Base-by-base conservation (phyloP, 2,329 filamentous ascomycete species). In the Pleurostoma richardsiae region DNA sequence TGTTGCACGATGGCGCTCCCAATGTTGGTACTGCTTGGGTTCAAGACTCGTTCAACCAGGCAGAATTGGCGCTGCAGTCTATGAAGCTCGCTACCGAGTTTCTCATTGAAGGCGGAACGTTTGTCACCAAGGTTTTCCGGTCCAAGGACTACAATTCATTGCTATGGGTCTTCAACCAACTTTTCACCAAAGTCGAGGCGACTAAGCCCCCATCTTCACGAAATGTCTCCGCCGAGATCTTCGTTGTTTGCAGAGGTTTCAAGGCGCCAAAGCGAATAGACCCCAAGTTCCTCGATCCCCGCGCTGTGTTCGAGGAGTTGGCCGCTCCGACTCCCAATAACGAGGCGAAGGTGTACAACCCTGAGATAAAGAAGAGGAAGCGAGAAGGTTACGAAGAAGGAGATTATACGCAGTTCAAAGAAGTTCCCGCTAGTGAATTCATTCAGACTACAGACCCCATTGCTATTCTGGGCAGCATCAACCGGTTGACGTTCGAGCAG, bases 1-100 rank as follows among this genome's bases (percentile, higher is more conserved):
- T 99, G 4, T 76, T 99, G 38, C 94, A 99, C 71, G 94, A 99
- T 65, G 94, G 94, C 69, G 94, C 94, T 1, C 94, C 94, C 41
- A 99, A 99, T 60, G 94, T 99, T 48, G 94, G 94, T 83, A 92
- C 90, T 1, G 91, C 94, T 0, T 99, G 94, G 94, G 87, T 91
- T 40, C 94, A 99, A 71, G 94, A 99, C 74, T 94, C 94, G 40
- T 99, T 96, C 78, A 92, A 92, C 52, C 94, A 99, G 69, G 94
- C 92, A 49, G 92, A 97, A 69, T 74, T 99, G 44, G 90, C 88
- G 10, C 73, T 99, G 46, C 88, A 96, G 64, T 87, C 89, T 6
- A 78, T 99, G 77, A 96, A 95, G 66, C 74, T 99, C 48, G 94
- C 94, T 3, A 96, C 90, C 0, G 92, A 99, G 56, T 99, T 99